Conservation (phyloP, 2,329 filamentous ascomycete species). For the Karstenula rhodostoma region DNA sequence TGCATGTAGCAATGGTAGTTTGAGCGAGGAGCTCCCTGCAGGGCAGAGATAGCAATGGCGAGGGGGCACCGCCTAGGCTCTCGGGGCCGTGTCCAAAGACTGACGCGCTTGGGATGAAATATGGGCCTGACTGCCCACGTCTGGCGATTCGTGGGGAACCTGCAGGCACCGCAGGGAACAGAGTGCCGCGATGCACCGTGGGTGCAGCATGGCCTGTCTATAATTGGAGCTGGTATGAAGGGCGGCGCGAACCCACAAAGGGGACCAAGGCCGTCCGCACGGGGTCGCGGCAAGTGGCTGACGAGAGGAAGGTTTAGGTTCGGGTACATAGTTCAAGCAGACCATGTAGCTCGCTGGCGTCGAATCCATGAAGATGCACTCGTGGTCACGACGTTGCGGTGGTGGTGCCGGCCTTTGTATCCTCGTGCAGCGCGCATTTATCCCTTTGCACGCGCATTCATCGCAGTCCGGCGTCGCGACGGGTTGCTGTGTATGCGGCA, state of each 20-base stretch:
- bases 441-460: neutral
- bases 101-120: constrained; percentile 48
- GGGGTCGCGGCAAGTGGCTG: constrained; percentile 14
- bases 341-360: neutral
- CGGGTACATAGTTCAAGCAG: neutral
- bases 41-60: constrained; percentile 41
- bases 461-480: neutral
- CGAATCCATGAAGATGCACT: neutral
- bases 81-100: constrained; percentile 43
- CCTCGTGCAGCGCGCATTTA: neutral
- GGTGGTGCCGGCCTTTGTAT: neutral
- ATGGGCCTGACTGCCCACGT: constrained; percentile 47
- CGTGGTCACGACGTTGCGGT: neutral
- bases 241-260: constrained; percentile 13
- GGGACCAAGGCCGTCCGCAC: constrained; percentile 18
- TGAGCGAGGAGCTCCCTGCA: constrained; percentile 41
- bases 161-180: constrained; percentile 28
- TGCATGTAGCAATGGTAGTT: too few relatives aligned
- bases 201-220: constrained; percentile 30
- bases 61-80: constrained; percentile 43
- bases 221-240: constrained; percentile 26
- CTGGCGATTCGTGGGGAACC: constrained; percentile 51
- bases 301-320: constrained; percentile 13
- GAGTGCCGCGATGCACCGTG: constrained; percentile 27
- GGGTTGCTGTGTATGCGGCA: too few relatives aligned